Evolutionary conservation across 2,329 filamentous ascomycete species (phyloP).

Genomic region (Arachnomyces sp.): DNA sequence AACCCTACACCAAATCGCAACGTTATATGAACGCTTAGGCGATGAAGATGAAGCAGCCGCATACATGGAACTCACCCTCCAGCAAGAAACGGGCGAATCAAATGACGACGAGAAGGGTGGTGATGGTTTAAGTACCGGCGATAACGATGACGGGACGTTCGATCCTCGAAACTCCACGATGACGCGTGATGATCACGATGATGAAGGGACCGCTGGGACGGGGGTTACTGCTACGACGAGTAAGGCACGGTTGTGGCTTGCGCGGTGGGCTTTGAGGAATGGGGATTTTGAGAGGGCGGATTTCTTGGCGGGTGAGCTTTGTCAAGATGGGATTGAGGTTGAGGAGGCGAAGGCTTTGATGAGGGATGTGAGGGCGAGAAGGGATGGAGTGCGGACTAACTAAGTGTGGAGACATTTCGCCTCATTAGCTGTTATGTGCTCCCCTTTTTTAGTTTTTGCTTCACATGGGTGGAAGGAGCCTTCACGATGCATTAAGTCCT

Average conservation of each 20-base stretch:
- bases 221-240: conserved; percentile 88
- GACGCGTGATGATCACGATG: conserved; percentile 30
- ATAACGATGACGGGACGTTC: conserved; percentile 64
- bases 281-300: conserved; percentile 69
- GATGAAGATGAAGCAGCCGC: conserved; percentile 72
- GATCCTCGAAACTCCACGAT: conserved; percentile 18
- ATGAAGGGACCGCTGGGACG: conserved; percentile 47
- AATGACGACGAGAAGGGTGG: conserved; percentile 24
- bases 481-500: too few relatives aligned
- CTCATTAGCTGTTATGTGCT: too few relatives aligned
- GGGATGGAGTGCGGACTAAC: conserved; percentile 41
- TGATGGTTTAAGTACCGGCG: conserved; percentile 23
- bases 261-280: conserved; percentile 65
- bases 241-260: conserved; percentile 89
- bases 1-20: conserved; percentile 79
- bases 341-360: conserved; percentile 94
- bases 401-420: too few relatives aligned
- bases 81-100: conserved; percentile 71
- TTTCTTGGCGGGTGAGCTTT: conserved; percentile 79
- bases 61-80: conserved; percentile 93
- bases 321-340: conserved; percentile 90
- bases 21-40: conserved; percentile 73
- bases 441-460: too few relatives aligned
- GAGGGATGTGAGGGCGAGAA: conserved; percentile 70
- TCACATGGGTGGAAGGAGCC: too few relatives aligned